phyloP scores from a whole-genome alignment of 2,329 filamentous ascomycete genomes.

The Colletotrichum graminicola region DNA sequence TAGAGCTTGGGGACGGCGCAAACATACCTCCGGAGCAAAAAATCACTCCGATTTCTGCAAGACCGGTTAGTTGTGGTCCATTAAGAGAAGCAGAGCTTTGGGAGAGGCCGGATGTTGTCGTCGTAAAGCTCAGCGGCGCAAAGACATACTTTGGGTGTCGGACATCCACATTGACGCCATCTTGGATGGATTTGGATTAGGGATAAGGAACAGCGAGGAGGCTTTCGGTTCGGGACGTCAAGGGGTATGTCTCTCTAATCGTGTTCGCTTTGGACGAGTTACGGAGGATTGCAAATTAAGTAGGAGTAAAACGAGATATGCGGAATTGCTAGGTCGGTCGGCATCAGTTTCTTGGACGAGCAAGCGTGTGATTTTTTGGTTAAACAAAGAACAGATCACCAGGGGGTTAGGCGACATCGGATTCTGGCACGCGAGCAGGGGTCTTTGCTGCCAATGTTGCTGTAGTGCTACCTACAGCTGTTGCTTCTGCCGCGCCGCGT shows the following conservation, averaged over 20 bases:
- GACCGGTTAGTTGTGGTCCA: constrained; percentile 48
- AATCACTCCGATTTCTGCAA: constrained; percentile 92
- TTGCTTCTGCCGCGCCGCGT: constrained; percentile 28
- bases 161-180: constrained; percentile 97
- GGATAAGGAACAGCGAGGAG: neutral
- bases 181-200: constrained; percentile 47
- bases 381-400: constrained; percentile 42
- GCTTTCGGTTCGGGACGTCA: constrained; percentile 1
- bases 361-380: constrained; percentile 13
- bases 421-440: constrained; percentile 33
- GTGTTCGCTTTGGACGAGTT: neutral
- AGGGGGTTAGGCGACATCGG: constrained; percentile 37
- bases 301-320: neutral
- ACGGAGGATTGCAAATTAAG: neutral
- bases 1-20: constrained; percentile 43
- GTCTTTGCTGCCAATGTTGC: constrained; percentile 14
- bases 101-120: neutral
- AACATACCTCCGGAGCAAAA: constrained; percentile 97
- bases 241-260: neutral
- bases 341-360: constrained; percentile 5
- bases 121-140: constrained; percentile 5
- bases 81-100: constrained; percentile 6
- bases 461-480: neutral
- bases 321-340: neutral
- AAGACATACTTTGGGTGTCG: constrained; percentile 89